Percentiles rank a stretch among this genome's conserved stretches.
These are phyloP conservation scores for Macrolepiota dolichaula DNA, from an alignment of 768 basidiomycete species.

Conservation along the genomic window DNA sequence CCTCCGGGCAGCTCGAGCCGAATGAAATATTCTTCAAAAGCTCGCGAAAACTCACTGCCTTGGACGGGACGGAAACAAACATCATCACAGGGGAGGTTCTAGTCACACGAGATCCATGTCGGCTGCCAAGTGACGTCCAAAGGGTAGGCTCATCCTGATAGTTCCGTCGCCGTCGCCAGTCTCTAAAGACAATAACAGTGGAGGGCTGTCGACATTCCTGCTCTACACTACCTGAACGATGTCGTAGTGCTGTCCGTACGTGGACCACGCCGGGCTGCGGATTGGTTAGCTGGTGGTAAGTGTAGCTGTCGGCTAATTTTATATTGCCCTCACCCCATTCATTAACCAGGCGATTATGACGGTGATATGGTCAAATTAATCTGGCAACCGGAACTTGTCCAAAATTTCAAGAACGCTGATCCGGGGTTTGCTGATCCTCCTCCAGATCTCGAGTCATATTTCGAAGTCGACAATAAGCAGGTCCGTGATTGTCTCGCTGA, in stretches of 20 bases:
- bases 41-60: constrained; percentile 37
- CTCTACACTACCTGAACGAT: constrained; percentile 47
- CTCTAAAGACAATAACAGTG: constrained; percentile 33
- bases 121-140: constrained; percentile 62
- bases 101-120: constrained; percentile 66
- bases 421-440: constrained; percentile 50
- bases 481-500: constrained; percentile 40
- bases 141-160: constrained; percentile 37
- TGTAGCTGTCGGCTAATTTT: not conserved
- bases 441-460: constrained; percentile 31
- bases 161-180: not conserved
- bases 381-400: constrained; percentile 56
- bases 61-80: constrained; percentile 44
- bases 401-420: constrained; percentile 50
- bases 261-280: constrained; percentile 53
- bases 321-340: not conserved
- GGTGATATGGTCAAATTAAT: constrained; percentile 60
- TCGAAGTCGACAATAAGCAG: constrained; percentile 39
- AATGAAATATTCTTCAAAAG: constrained; percentile 59
- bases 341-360: constrained; percentile 68
- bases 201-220: constrained; percentile 48
- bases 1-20: constrained; percentile 42
- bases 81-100: constrained; percentile 55
- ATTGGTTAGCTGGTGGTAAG: constrained; percentile 62
- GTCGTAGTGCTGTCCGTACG: constrained; percentile 58